Evolutionary conservation across 768 basidiomycete species (phyloP).

Genomic region (Coprinopsis sp.): DNA sequence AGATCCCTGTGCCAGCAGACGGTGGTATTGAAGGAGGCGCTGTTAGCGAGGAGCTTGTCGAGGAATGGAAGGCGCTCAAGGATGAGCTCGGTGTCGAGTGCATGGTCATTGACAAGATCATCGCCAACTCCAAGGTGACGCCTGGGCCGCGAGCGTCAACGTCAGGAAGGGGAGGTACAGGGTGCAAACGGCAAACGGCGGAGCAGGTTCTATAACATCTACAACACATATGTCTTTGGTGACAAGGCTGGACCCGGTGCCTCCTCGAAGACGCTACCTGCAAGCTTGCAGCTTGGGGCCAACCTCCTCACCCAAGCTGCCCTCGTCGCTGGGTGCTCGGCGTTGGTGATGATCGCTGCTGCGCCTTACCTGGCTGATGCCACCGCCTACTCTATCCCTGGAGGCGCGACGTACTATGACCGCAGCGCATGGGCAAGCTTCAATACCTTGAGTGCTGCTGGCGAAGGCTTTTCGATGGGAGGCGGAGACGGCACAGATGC

Average conservation of each 20-base stretch:
- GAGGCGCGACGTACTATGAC: slow-evolving; percentile 71
- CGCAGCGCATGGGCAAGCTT: slow-evolving; percentile 76
- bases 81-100: slow-evolving; percentile 77
- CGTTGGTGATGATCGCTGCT: slow-evolving; percentile 56
- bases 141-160: slow-evolving; percentile 10
- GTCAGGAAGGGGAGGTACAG: slow-evolving; percentile 1
- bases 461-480: slow-evolving; percentile 54
- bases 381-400: slow-evolving; percentile 50
- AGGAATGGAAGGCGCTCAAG: slow-evolving; percentile 79
- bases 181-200: slow-evolving; percentile 23
- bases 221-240: slow-evolving; percentile 66
- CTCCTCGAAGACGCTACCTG: slow-evolving; percentile 16
- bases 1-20: slow-evolving; percentile 36
- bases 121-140: slow-evolving; percentile 34
- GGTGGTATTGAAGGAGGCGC: slow-evolving; percentile 30
- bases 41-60: slow-evolving; percentile 60
- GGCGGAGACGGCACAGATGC: slow-evolving; percentile 48
- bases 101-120: slow-evolving; percentile 66
- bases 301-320: slow-evolving; percentile 43
- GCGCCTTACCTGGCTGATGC: slow-evolving; percentile 58
- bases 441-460: slow-evolving; percentile 63
- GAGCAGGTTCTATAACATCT: slow-evolving; percentile 76
- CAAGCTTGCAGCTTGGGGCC: slow-evolving; percentile 3
- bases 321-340: slow-evolving; percentile 59
- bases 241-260: slow-evolving; percentile 31